Evolutionary conservation across 495 filamentous ascomycete genomes (phyloP).

Genomic region (Trichoderma parareesei): DNA sequence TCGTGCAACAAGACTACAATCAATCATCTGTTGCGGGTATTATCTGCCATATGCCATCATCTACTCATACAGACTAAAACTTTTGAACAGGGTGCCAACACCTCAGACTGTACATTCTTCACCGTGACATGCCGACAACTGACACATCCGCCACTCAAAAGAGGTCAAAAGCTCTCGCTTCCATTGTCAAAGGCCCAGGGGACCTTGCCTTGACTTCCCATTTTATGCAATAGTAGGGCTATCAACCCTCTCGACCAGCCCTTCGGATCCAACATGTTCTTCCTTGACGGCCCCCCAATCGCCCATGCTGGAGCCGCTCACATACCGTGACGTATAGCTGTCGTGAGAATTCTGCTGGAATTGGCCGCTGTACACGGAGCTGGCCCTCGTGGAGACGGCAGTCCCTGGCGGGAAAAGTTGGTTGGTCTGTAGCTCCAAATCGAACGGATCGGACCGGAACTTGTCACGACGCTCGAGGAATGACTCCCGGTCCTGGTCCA

Average conservation of each 20-base stretch:
- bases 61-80: no score
- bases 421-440: conserved; percentile 36
- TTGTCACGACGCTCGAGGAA: conserved; percentile 30
- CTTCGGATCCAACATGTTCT: conserved; percentile 34
- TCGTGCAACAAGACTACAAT: no score
- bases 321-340: conserved; percentile 39
- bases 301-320: conserved; percentile 34
- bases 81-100: no score
- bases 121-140: no score
- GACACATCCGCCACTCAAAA: no score
- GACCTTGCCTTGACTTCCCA: not conserved
- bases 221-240: conserved; percentile 16
- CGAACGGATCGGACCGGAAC: conserved; percentile 59
- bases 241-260: conserved; percentile 22
- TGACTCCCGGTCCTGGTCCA: not conserved
- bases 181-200: no score
- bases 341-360: conserved; percentile 12
- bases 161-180: no score
- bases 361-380: conserved; percentile 2
- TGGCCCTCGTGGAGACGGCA: not conserved
- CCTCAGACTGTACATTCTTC: no score
- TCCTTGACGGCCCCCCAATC: conserved; percentile 41
- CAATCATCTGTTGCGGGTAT: no score
- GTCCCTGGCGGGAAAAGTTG: conserved; percentile 13
- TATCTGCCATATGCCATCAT: no score